phyloP scores from a whole-genome alignment of 2,329 filamentous ascomycete genomes.

The Arachnopeziza araneosa region DNA sequence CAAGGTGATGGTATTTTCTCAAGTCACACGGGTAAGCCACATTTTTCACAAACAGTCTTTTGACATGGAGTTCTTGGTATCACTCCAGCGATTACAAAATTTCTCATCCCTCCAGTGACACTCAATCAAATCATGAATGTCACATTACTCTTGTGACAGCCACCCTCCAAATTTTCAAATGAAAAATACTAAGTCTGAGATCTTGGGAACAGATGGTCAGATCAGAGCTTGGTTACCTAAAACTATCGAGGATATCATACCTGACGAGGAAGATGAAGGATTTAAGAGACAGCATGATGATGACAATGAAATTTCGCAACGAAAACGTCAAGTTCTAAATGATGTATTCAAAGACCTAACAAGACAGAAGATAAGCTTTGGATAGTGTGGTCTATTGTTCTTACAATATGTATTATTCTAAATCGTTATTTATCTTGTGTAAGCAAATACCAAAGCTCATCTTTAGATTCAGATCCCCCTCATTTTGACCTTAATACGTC shows the following conservation, averaged over 20 bases:
- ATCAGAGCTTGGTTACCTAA: slow-evolving; percentile 73
- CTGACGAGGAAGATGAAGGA: slow-evolving; percentile 40
- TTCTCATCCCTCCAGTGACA: no score
- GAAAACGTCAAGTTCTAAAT: slow-evolving; percentile 73
- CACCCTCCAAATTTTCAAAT: no score
- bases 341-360: slow-evolving; percentile 76
- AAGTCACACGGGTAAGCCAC: slow-evolving; percentile 49
- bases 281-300: slow-evolving; percentile 36
- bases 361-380: slow-evolving; percentile 63
- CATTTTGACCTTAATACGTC: not conserved
- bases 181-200: no score
- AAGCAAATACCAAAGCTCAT: not conserved
- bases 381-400: slow-evolving; percentile 9
- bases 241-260: slow-evolving; percentile 44
- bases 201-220: slow-evolving; percentile 55
- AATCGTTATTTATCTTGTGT: not conserved
- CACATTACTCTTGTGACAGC: no score
- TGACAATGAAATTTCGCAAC: slow-evolving; percentile 47
- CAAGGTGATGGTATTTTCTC: slow-evolving; percentile 69
- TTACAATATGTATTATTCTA: not conserved
- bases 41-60: no score
- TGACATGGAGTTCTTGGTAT: no score
- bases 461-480: not conserved
- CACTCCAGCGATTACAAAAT: no score
- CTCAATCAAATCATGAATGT: no score